Percentiles rank a stretch among this genome's conserved stretches.
Evolutionary conservation across 164 flowering plant genomes (phyloP).

Genomic region (Stephania yunnanensis): DNA sequence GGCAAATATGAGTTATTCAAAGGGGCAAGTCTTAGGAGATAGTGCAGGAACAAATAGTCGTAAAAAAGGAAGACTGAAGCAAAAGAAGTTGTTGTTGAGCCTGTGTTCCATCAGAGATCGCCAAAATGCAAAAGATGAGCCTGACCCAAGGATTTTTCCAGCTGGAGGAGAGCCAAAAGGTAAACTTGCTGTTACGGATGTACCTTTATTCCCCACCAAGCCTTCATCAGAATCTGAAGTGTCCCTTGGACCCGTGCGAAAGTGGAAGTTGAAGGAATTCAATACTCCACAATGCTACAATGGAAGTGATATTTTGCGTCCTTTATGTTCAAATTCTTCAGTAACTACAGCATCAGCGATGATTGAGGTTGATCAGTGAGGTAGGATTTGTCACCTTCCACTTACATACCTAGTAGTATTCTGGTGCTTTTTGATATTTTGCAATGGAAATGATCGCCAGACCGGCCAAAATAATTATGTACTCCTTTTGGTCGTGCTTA

Average conservation of each 20-base stretch:
- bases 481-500: neutral
- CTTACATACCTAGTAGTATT: neutral
- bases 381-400: constrained; percentile 21
- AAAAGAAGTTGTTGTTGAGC: constrained; percentile 62
- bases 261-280: constrained; percentile 54
- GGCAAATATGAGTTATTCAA: constrained; percentile 31
- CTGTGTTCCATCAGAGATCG: constrained; percentile 55
- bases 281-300: constrained; percentile 41
- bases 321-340: constrained; percentile 25
- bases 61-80: constrained; percentile 66
- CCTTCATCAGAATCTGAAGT: constrained; percentile 25
- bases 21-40: constrained; percentile 33
- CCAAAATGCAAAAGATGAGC: constrained; percentile 38
- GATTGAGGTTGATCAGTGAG: constrained; percentile 34
- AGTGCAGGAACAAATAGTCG: constrained; percentile 23
- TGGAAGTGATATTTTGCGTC: constrained; percentile 56
- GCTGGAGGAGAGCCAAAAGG: constrained; percentile 28
- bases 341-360: constrained; percentile 23
- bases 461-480: neutral
- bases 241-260: constrained; percentile 34
- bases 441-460: neutral
- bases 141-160: constrained; percentile 20
- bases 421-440: neutral
- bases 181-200: constrained; percentile 17
- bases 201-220: constrained; percentile 31